A percentile compares a stretch with the other conserved stretches of the same genome.
phyloP scores from a whole-genome alignment of 2,329 filamentous ascomycete species.

The Clonostachys solani region DNA sequence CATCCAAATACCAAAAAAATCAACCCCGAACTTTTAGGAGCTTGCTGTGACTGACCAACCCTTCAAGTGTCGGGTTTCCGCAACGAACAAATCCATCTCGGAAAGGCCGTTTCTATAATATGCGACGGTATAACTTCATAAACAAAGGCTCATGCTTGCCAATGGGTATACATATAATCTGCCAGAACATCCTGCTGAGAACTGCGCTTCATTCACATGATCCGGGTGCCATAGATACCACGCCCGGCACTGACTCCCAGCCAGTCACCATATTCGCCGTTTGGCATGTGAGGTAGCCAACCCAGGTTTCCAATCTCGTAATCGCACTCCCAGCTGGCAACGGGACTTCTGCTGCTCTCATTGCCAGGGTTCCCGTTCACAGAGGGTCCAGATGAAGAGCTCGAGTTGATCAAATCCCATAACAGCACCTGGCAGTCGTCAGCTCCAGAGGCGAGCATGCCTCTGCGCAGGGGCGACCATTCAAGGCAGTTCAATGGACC shows the following conservation, averaged over 20 bases:
- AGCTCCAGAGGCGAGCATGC: slow-evolving; percentile 83
- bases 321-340: slow-evolving; percentile 79
- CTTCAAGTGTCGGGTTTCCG: too few relatives aligned
- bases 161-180: too few relatives aligned
- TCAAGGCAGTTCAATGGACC: slow-evolving; percentile 89
- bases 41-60: too few relatives aligned
- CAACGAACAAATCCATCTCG: too few relatives aligned
- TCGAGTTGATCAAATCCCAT: slow-evolving; percentile 80
- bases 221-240: slow-evolving; percentile 72
- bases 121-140: too few relatives aligned
- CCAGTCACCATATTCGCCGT: slow-evolving; percentile 73
- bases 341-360: slow-evolving; percentile 61
- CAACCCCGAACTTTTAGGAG: too few relatives aligned
- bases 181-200: too few relatives aligned
- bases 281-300: slow-evolving; percentile 73
- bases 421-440: slow-evolving; percentile 90
- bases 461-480: slow-evolving; percentile 85
- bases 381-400: slow-evolving; percentile 24
- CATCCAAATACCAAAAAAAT: too few relatives aligned
- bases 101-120: too few relatives aligned
- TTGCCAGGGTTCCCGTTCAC: slow-evolving; percentile 39
- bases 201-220: slow-evolving; percentile 7
- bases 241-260: slow-evolving; percentile 76
- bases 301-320: slow-evolving; percentile 83
- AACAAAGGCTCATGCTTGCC: too few relatives aligned